These are phyloP conservation scores for Colletotrichum sp. DNA, from an alignment of 2,329 filamentous ascomycete species.

Conservation along the genomic window DNA sequence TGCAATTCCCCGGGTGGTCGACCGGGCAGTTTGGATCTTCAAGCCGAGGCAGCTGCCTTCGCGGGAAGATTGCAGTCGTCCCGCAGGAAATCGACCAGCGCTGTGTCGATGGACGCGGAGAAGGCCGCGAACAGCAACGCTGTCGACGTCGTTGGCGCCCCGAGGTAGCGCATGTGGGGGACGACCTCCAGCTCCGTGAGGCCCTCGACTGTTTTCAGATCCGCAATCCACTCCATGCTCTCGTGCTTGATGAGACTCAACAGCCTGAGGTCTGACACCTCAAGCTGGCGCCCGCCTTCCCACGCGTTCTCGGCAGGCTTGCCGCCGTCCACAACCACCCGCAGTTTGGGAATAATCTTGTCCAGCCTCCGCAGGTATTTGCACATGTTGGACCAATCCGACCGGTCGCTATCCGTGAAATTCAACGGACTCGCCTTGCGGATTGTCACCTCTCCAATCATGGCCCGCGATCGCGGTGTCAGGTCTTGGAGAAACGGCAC, in stretches of 20 bases:
- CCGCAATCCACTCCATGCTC: conserved; percentile 61
- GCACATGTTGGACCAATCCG: conserved; percentile 57
- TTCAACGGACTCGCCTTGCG: conserved; percentile 61
- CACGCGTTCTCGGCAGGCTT: conserved; percentile 52
- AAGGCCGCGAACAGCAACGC: conserved; percentile 65
- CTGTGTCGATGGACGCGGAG: conserved; percentile 62
- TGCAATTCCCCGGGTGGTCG: background rate
- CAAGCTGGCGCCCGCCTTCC: conserved; percentile 52
- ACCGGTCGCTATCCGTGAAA: conserved; percentile 50
- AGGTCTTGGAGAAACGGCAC: conserved; percentile 65
- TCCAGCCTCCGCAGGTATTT: conserved; percentile 42
- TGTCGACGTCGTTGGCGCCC: conserved; percentile 54
- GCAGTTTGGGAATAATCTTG: conserved; percentile 45
- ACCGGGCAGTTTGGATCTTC: background rate
- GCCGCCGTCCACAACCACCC: conserved; percentile 60
- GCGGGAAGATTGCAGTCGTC: conserved; percentile 24
- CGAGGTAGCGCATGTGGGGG: conserved; percentile 59
- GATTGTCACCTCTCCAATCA: conserved; percentile 55
- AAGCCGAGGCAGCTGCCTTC: background rate
- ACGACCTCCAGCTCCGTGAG: conserved; percentile 55
- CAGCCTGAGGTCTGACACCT: conserved; percentile 50
- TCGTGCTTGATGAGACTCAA: conserved; percentile 50
- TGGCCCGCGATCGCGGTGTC: conserved; percentile 48
- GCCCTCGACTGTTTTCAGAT: conserved; percentile 55
- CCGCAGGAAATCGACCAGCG: conserved; percentile 57